phyloP scores from a whole-genome alignment of 495 filamentous ascomycete species.

The Oidiodendron maius region DNA sequence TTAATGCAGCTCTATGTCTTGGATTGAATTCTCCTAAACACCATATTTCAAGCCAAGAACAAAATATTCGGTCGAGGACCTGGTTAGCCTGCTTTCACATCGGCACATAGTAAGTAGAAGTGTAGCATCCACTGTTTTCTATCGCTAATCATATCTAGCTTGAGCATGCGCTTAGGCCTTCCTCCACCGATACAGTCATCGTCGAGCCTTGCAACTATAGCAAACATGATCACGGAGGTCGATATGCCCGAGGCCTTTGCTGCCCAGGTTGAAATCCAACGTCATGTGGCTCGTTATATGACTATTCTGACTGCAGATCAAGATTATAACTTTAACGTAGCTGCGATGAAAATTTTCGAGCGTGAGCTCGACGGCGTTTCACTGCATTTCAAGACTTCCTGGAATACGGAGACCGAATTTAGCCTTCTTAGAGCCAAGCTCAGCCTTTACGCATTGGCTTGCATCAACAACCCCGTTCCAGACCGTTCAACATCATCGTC shows the following conservation, averaged over 20 bases:
- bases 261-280: background rate
- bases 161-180: background rate
- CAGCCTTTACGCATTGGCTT: background rate
- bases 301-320: background rate
- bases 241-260: background rate
- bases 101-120: background rate
- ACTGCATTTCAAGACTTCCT: background rate
- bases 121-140: background rate
- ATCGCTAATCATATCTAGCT: background rate
- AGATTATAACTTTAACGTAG: background rate
- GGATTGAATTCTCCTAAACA: background rate
- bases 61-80: background rate
- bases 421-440: background rate
- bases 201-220: background rate
- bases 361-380: background rate
- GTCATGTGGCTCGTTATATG: background rate
- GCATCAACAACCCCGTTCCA: too few species aligned
- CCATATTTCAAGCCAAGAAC: background rate
- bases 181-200: background rate
- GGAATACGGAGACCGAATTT: background rate
- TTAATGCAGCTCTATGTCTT: conserved; percentile 23
- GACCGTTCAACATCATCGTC: background rate
- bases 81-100: background rate
- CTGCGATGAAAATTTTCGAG: background rate
- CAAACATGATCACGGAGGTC: background rate